These are phyloP conservation scores for Lecanoromycetidae sp. DNA, from an alignment of 2,329 filamentous ascomycete genomes.

Conservation along the genomic window DNA sequence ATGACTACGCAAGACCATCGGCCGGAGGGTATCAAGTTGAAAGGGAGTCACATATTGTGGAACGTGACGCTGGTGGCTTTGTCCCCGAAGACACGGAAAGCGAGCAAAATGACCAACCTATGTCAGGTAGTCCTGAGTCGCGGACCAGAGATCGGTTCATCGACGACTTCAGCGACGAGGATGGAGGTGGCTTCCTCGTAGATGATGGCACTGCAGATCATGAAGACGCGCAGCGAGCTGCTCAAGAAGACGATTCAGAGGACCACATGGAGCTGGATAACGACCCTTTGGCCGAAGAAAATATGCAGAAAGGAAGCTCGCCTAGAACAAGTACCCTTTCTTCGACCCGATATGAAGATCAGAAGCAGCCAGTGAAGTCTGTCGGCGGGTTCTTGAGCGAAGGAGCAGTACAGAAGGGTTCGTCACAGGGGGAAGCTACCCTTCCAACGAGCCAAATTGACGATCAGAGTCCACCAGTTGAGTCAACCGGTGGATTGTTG, in stretches of 20 bases:
- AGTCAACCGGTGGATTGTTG: not conserved
- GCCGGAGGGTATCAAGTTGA: not conserved
- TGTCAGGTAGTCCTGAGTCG: not conserved
- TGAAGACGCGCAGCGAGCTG: slow-evolving; percentile 5
- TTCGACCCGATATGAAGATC: no score
- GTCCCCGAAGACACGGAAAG: not conserved
- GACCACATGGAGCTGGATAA: no score
- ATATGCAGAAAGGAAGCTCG: no score
- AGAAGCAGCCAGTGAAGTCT: no score
- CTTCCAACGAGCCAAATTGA: no score
- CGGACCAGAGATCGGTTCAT: not conserved
- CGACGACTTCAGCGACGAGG: not conserved
- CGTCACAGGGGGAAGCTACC: no score
- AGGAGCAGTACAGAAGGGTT: no score
- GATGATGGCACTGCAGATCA: not conserved
- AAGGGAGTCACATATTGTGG: not conserved
- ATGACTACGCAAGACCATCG: slow-evolving; percentile 3
- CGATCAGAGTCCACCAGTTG: no score
- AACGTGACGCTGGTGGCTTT: not conserved
- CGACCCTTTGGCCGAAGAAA: no score
- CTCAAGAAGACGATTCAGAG: not conserved
- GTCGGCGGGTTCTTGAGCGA: no score
- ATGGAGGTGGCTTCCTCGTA: slow-evolving; percentile 1
- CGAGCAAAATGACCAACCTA: no score
- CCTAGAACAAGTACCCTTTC: no score